phyloP scores from a whole-genome alignment of 176 grass and related monocot species.

The Eragrostis curvula region DNA sequence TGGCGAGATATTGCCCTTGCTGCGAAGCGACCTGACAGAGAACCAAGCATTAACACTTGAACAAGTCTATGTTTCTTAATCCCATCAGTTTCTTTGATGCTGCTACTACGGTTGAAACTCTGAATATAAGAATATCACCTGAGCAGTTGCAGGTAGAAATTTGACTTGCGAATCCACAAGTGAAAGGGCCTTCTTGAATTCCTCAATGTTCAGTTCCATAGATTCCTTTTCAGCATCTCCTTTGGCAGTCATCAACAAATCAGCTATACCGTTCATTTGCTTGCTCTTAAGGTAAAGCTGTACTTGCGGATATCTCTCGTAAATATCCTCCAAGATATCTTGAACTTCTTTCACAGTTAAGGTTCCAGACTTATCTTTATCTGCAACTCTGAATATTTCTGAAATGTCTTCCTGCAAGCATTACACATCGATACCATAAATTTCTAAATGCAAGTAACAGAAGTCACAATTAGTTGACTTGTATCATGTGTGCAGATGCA shows the following conservation, averaged over 20 bases:
- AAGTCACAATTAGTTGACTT: neutral
- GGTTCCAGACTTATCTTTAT: slow-evolving; percentile 98
- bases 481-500: neutral
- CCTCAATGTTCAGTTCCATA: slow-evolving; percentile 80
- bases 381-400: slow-evolving; percentile 93
- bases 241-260: slow-evolving; percentile 73
- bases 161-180: slow-evolving; percentile 96
- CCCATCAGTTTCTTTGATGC: neutral
- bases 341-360: slow-evolving; percentile 97
- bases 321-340: slow-evolving; percentile 86
- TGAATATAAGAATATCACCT: slow-evolving; percentile 53
- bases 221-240: slow-evolving; percentile 82
- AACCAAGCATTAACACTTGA: slow-evolving; percentile 9
- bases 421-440: slow-evolving; percentile 28
- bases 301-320: slow-evolving; percentile 85
- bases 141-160: slow-evolving; percentile 90
- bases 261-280: slow-evolving; percentile 84
- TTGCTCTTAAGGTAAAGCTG: slow-evolving; percentile 94
- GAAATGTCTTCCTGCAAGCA: slow-evolving; percentile 85
- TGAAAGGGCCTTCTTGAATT: slow-evolving; percentile 95
- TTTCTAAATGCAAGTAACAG: slow-evolving; percentile 6
- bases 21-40: slow-evolving; percentile 84
- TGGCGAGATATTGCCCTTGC: slow-evolving; percentile 94
- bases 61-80: neutral
- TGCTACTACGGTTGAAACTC: neutral